A percentile compares a stretch with the other conserved stretches of the same genome.
These are phyloP conservation scores for Passiflora organensis DNA, from an alignment of 345 rosid genomes.

Conservation along the genomic window DNA sequence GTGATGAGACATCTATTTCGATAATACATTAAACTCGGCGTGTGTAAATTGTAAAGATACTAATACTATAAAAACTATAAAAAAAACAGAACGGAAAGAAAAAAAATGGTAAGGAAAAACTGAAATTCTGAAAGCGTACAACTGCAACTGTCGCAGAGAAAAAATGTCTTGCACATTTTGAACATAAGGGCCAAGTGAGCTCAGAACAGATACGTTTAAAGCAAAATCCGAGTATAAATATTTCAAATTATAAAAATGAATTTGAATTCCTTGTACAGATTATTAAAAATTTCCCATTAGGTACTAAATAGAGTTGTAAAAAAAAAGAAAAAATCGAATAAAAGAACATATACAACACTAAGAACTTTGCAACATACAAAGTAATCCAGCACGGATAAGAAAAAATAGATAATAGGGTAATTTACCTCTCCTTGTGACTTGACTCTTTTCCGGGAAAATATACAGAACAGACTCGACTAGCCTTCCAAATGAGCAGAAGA, in stretches of 20 bases:
- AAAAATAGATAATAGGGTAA: conserved; percentile 30
- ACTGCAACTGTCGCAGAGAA: too few relatives aligned
- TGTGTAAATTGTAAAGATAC: too few relatives aligned
- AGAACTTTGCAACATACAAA: conserved; percentile 28
- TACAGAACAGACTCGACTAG: conserved; percentile 22
- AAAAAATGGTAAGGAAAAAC: too few relatives aligned
- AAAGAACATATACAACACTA: conserved; percentile 33
- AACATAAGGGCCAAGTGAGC: too few relatives aligned
- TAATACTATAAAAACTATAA: too few relatives aligned
- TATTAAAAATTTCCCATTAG: conserved; percentile 22
- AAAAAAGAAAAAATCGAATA: conserved; percentile 12
- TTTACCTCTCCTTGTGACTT: conserved; percentile 38
- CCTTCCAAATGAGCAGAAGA: conserved; percentile 16
- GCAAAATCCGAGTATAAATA: conserved; percentile 9
- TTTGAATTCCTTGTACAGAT: conserved; percentile 15
- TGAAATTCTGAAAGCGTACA: too few relatives aligned
- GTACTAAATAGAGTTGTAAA: conserved; percentile 19
- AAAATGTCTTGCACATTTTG: too few relatives aligned
- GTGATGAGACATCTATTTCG: too few relatives aligned
- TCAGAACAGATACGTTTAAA: neutral
- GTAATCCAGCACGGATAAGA: conserved; percentile 15
- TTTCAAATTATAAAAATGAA: conserved; percentile 8
- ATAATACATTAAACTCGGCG: too few relatives aligned
- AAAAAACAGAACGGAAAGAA: too few relatives aligned
- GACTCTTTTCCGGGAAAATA: conserved; percentile 24